Evolutionary conservation across 352 stramenopile genomes (phyloP).

Genomic region (Globisporangium mamillatum): DNA sequence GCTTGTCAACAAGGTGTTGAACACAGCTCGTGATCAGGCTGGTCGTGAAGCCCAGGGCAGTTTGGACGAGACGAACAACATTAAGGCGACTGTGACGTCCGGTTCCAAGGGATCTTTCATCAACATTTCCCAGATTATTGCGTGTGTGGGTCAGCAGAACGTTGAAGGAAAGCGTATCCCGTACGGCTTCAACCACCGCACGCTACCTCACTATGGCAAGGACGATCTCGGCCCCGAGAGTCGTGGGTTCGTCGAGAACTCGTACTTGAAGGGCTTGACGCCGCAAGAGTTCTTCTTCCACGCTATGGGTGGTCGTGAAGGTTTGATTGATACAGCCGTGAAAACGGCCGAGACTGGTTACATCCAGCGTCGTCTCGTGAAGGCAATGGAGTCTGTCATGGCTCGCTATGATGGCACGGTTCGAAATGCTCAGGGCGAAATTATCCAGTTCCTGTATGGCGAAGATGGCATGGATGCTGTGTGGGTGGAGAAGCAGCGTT

Average conservation of each 20-base stretch:
- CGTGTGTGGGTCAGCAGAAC: constrained; percentile 98
- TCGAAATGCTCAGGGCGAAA: constrained; percentile 90
- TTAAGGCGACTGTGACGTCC: constrained; percentile 99
- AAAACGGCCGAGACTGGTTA: constrained; percentile 99
- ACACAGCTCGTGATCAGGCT: constrained; percentile 84
- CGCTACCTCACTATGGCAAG: constrained; percentile 94
- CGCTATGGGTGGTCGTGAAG: constrained; percentile 98
- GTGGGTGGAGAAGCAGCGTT: constrained; percentile 99
- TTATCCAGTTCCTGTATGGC: constrained; percentile 90
- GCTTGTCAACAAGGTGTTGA: constrained; percentile 96
- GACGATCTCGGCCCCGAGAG: constrained; percentile 98
- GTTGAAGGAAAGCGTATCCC: constrained; percentile 98
- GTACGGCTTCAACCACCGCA: constrained; percentile 94
- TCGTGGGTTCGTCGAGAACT: constrained; percentile 99
- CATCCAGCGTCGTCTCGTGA: constrained; percentile 99
- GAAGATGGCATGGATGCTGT: constrained; percentile 99
- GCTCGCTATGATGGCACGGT: constrained; percentile 98
- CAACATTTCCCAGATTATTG: constrained; percentile 99
- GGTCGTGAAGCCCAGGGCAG: constrained; percentile 78
- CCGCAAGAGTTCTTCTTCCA: constrained; percentile 99
- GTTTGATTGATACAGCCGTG: constrained; percentile 99
- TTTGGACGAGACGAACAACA: constrained; percentile 97
- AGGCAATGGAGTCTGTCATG: constrained; percentile 99
- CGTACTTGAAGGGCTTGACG: constrained; percentile 95
- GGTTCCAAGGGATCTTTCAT: constrained; percentile 99